Percentiles rank a stretch among this genome's conserved stretches.
Conservation (phyloP, 768 basidiomycete species). For the Boletus rex-veris region DNA sequence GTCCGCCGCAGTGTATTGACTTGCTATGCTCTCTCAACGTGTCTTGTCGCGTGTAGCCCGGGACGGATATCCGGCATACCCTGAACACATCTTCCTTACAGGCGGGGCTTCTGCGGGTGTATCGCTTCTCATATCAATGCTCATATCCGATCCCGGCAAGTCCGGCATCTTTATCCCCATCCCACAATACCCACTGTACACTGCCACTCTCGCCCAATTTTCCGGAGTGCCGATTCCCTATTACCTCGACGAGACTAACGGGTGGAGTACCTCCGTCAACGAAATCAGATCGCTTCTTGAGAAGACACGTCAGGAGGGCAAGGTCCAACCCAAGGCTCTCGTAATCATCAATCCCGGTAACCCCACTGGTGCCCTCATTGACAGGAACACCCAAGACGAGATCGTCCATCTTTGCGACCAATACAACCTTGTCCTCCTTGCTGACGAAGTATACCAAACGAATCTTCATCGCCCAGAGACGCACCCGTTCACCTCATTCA, state of each 20-base stretch:
- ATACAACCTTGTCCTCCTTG: constrained; percentile 82
- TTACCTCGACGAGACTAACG: constrained; percentile 76
- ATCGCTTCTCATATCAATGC: constrained; percentile 77
- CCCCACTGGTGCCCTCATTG: constrained; percentile 87
- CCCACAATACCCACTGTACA: constrained; percentile 97
- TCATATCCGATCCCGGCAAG: constrained; percentile 57
- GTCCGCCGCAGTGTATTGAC: constrained; percentile 4
- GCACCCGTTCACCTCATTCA: constrained; percentile 90
- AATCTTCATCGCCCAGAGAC: constrained; percentile 73
- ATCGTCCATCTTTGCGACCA: constrained; percentile 85
- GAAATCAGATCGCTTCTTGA: constrained; percentile 67
- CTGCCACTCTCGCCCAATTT: constrained; percentile 86
- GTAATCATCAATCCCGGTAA: constrained; percentile 99
- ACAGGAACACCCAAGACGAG: constrained; percentile 61
- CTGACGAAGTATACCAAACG: constrained; percentile 97
- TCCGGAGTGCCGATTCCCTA: constrained; percentile 83
- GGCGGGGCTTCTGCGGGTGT: constrained; percentile 94
- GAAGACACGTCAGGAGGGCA: constrained; percentile 58
- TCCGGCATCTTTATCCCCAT: constrained; percentile 92
- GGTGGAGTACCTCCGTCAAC: constrained; percentile 75
- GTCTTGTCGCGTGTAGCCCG: constrained; percentile 52
- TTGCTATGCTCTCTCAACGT: not conserved
- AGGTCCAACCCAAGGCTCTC: constrained; percentile 66
- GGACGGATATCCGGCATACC: constrained; percentile 82
- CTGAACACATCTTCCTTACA: constrained; percentile 89